Evolutionary conservation across 805 yeast species (phyloP).

Genomic region (Geotrichum ghanense): DNA sequence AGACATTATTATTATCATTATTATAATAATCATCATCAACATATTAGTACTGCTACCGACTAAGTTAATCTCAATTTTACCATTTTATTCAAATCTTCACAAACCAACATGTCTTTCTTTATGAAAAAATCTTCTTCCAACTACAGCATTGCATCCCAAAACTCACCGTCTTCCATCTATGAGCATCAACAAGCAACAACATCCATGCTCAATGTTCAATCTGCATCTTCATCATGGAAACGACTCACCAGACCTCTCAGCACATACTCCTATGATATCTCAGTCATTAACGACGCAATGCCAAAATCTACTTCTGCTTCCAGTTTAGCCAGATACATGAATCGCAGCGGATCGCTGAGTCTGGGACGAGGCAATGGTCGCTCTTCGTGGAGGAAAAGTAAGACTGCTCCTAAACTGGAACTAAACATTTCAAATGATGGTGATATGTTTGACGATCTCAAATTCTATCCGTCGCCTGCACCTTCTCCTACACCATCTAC

Average conservation of each 20-base stretch:
- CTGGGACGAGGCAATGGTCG: no score
- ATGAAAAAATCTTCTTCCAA: no score
- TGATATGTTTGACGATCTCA: background rate
- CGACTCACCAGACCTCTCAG: background rate
- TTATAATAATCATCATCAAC: no score
- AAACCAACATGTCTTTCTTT: no score
- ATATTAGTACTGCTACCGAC: no score
- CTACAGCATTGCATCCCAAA: no score
- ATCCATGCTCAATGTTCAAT: no score
- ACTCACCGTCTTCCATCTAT: no score
- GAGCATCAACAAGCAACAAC: no score
- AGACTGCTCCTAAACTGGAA: background rate
- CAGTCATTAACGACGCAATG: background rate
- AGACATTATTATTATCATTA: no score
- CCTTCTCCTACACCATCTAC: background rate
- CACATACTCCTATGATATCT: background rate
- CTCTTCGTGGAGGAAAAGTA: background rate
- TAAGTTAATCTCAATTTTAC: no score
- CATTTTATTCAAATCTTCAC: no score
- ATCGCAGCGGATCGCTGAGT: background rate
- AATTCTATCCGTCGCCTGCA: background rate
- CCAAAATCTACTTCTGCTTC: background rate
- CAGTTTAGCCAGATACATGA: background rate
- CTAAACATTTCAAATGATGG: background rate
- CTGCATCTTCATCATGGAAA: constrained; percentile 1